A percentile compares a stretch with the other conserved stretches of the same genome.
Evolutionary conservation across 2,329 filamentous ascomycete genomes (phyloP).

Genomic region (Sporothrix curviconia): DNA sequence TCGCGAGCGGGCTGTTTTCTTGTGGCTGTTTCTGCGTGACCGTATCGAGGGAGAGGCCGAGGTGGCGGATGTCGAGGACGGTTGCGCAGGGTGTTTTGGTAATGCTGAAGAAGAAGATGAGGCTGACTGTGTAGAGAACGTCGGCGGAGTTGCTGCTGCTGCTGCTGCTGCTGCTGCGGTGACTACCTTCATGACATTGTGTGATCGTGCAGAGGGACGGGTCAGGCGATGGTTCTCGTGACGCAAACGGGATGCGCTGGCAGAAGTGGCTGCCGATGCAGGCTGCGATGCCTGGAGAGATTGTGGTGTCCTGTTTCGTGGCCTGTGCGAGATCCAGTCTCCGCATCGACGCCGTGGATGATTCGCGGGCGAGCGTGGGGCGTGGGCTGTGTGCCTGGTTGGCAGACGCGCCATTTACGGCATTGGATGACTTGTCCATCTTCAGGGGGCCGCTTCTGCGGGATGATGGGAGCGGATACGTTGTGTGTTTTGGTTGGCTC

Average conservation of each 20-base stretch:
- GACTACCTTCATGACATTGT: constrained; percentile 23
- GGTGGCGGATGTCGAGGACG: constrained; percentile 25
- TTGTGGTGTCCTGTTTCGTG: constrained; percentile 18
- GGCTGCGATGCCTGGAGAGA: constrained; percentile 19
- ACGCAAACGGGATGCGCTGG: constrained; percentile 28
- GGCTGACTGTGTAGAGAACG: background rate
- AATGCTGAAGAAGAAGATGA: background rate
- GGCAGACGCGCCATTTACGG: constrained; percentile 25
- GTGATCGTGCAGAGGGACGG: constrained; percentile 31
- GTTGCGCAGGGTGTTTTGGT: constrained; percentile 23
- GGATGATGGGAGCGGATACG: constrained; percentile 19
- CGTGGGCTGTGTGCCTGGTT: constrained; percentile 19
- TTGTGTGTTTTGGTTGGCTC: constrained; percentile 4
- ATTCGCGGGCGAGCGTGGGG: constrained; percentile 24
- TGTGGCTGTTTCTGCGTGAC: constrained; percentile 59
- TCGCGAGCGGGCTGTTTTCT: constrained; percentile 54
- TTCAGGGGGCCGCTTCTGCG: constrained; percentile 20
- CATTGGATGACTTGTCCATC: constrained; percentile 32
- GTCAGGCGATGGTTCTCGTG: constrained; percentile 44
- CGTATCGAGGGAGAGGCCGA: constrained; percentile 27
- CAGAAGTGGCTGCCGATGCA: constrained; percentile 25
- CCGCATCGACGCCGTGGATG: constrained; percentile 21
- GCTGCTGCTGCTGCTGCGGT: constrained; percentile 22
- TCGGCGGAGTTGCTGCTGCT: background rate
- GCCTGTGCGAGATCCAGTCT: constrained; percentile 19